These are phyloP conservation scores for Trifolium dubium DNA, from an alignment of 306 rosid species.

Conservation along the genomic window DNA sequence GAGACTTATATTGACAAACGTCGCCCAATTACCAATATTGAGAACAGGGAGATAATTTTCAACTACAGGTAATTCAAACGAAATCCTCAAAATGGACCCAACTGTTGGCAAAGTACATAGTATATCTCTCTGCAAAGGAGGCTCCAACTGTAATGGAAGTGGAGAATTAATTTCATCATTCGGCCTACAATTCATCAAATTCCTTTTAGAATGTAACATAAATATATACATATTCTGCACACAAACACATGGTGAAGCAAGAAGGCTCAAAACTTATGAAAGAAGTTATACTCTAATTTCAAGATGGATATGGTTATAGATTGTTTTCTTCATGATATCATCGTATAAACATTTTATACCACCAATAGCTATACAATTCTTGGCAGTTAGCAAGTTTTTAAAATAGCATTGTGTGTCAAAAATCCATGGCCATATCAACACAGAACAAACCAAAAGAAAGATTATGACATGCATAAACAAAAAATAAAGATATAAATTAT, in stretches of 20 bases:
- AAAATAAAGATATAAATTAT: neutral
- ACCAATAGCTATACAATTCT: neutral
- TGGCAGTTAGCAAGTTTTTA: neutral
- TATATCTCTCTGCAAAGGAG: conserved; percentile 52
- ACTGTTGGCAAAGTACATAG: conserved; percentile 56
- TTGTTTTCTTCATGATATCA: neutral
- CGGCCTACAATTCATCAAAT: conserved; percentile 51
- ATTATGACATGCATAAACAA: neutral
- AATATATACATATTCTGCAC: conserved; percentile 7
- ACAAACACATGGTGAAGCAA: neutral
- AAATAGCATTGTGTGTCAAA: neutral
- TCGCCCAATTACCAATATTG: conserved; percentile 60
- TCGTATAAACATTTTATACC: neutral
- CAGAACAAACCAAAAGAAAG: neutral
- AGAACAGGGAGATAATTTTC: conserved; percentile 39
- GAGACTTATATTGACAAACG: conserved; percentile 52
- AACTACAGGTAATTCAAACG: conserved; percentile 43
- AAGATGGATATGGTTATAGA: neutral
- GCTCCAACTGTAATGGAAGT: conserved; percentile 56
- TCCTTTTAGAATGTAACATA: conserved; percentile 3
- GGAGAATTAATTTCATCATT: conserved; percentile 59
- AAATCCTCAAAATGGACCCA: conserved; percentile 66
- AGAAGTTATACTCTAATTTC: neutral
- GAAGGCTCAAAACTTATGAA: neutral
- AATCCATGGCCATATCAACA: neutral